Percentiles rank a stretch among this genome's conserved stretches.
phyloP scores from a whole-genome alignment of 2,329 filamentous ascomycete species.

The Neocatenulostroma microsporum region DNA sequence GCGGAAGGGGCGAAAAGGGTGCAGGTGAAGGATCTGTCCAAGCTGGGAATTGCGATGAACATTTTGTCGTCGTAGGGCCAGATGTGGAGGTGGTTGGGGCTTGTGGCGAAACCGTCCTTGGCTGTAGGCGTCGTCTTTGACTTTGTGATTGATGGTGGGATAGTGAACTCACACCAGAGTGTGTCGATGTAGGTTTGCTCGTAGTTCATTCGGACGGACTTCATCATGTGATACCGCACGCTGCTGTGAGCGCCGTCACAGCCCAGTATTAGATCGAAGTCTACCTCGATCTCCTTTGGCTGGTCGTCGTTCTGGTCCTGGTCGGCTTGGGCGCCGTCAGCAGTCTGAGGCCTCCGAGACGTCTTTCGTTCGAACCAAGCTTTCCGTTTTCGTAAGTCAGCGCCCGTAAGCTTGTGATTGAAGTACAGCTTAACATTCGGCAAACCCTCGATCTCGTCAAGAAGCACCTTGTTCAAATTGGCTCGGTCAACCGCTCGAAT shows the following conservation, averaged over 20 bases:
- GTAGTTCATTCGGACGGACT: constrained; percentile 83
- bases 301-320: constrained; percentile 29
- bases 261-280: constrained; percentile 89
- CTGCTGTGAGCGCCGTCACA: constrained; percentile 93
- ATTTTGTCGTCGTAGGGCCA: constrained; percentile 82
- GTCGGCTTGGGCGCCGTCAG: constrained; percentile 28
- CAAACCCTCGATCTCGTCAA: constrained; percentile 74
- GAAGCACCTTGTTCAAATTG: constrained; percentile 70
- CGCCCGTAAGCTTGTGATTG: constrained; percentile 85
- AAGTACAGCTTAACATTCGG: constrained; percentile 90
- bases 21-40: constrained; percentile 88
- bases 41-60: constrained; percentile 93
- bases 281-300: constrained; percentile 62
- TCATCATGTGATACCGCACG: constrained; percentile 90
- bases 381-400: constrained; percentile 58
- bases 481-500: constrained; percentile 82
- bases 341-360: constrained; percentile 10
- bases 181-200: constrained; percentile 93
- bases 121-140: constrained; percentile 23
- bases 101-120: constrained; percentile 62
- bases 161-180: constrained; percentile 92
- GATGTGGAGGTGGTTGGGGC: constrained; percentile 90
- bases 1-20: constrained; percentile 78
- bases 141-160: constrained; percentile 39
- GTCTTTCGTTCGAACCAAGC: constrained; percentile 11